Conservation (phyloP, 1,284 basidiomycete species). For the Nidula niveotomentosa region DNA sequence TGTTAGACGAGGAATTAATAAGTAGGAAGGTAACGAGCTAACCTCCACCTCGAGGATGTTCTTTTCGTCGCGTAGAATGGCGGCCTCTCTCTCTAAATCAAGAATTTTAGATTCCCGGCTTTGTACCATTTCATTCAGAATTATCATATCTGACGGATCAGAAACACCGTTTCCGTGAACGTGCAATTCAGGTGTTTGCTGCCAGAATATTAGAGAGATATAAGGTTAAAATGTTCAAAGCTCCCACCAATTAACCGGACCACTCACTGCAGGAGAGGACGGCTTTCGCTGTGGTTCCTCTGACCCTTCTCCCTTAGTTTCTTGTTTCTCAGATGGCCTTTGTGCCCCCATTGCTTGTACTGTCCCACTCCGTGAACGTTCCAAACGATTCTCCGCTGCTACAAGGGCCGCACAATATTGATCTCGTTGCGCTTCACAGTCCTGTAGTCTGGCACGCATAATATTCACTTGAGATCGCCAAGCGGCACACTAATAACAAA, state of each 20-base stretch:
- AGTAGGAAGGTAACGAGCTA: constrained; percentile 6
- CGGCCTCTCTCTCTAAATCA: constrained; percentile 44
- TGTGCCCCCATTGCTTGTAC: constrained; percentile 44
- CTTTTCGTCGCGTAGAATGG: constrained; percentile 37
- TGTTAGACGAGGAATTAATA: background rate
- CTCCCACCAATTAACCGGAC: constrained; percentile 68
- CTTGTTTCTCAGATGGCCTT: constrained; percentile 21
- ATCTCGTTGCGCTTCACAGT: constrained; percentile 55
- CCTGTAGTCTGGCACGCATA: constrained; percentile 56
- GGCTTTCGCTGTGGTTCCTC: constrained; percentile 53
- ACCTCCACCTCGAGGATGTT: constrained; percentile 47
- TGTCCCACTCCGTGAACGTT: constrained; percentile 68
- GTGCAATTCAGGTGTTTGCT: constrained; percentile 29
- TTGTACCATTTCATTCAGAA: constrained; percentile 35
- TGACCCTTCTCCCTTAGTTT: constrained; percentile 35
- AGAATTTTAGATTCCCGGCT: constrained; percentile 40
- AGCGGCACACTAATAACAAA: constrained; percentile 44
- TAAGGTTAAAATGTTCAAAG: constrained; percentile 39
- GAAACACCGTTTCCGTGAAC: constrained; percentile 26
- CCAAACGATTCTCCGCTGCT: constrained; percentile 68
- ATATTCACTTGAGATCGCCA: constrained; percentile 62
- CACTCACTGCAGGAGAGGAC: constrained; percentile 69
- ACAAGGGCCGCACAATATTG: constrained; percentile 57
- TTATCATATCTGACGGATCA: constrained; percentile 25
- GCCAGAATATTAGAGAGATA: constrained; percentile 37